phyloP scores from a whole-genome alignment of 331 rosid species.

The Pyrus hybrid region DNA sequence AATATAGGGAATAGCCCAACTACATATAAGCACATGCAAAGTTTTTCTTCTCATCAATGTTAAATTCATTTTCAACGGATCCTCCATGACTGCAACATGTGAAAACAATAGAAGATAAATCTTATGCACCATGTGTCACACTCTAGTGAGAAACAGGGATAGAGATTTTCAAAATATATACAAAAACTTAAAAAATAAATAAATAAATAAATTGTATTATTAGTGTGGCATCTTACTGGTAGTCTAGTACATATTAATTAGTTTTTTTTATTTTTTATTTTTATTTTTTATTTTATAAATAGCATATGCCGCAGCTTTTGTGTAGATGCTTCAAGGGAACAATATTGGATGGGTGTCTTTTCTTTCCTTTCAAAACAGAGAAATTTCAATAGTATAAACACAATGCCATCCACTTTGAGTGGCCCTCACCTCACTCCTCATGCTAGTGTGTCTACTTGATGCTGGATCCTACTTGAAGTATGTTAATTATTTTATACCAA shows the following conservation, averaged over 20 bases:
- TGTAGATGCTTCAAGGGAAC: not conserved
- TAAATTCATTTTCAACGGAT: too few species aligned
- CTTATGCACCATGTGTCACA: too few species aligned
- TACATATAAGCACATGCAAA: too few species aligned
- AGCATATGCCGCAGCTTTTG: too few species aligned
- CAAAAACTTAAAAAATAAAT: not conserved
- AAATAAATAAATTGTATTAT: not conserved
- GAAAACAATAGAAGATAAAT: too few species aligned
- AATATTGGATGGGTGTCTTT: not conserved
- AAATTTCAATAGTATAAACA: not conserved
- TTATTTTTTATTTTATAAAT: too few species aligned
- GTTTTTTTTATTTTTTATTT: too few species aligned
- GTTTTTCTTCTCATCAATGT: too few species aligned
- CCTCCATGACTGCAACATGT: too few species aligned
- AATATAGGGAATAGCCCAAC: too few species aligned
- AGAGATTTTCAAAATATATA: not conserved
- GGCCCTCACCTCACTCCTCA: conserved; percentile 3
- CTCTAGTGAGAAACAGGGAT: not conserved
- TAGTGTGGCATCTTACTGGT: not conserved
- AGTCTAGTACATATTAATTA: too few species aligned
- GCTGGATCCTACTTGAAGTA: not conserved
- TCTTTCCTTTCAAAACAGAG: not conserved
- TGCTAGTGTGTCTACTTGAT: not conserved
- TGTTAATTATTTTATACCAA: not conserved
- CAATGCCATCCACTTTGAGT: not conserved